Evolutionary conservation across 768 basidiomycete genomes (phyloP).

Genomic region (Boletus bicolor): DNA sequence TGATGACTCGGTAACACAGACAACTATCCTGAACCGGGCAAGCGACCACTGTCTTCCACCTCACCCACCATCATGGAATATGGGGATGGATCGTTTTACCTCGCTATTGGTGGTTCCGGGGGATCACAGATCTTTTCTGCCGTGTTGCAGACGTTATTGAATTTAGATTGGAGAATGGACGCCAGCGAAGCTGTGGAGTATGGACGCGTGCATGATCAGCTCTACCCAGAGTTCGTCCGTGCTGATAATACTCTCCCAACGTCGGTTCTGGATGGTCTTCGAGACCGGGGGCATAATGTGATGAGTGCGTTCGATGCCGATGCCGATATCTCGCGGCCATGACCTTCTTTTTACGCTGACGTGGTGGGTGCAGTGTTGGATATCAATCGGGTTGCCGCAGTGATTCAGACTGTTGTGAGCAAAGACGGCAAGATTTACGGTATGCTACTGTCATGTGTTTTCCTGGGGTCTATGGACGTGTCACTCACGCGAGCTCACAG

Average conservation of each 20-base stretch:
- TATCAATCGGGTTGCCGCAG: conserved; percentile 69
- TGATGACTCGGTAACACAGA: conserved; percentile 38
- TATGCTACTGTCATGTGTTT: conserved; percentile 31
- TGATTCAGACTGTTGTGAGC: conserved; percentile 63
- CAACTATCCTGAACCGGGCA: conserved; percentile 86
- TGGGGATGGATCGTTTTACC: conserved; percentile 65
- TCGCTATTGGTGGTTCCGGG: conserved; percentile 81
- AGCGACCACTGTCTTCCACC: conserved; percentile 88
- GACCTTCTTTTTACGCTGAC: background rate
- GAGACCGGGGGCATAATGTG: conserved; percentile 66
- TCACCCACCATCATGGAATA: conserved; percentile 78
- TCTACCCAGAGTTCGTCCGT: conserved; percentile 63
- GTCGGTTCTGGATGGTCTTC: conserved; percentile 54
- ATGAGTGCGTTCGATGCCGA: conserved; percentile 41
- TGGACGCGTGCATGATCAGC: conserved; percentile 82
- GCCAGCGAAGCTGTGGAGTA: conserved; percentile 78
- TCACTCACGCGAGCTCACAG: conserved; percentile 34
- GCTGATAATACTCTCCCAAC: conserved; percentile 60
- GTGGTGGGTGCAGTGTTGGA: conserved; percentile 46
- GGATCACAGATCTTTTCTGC: conserved; percentile 83
- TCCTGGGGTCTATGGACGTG: background rate
- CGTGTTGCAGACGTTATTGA: conserved; percentile 75
- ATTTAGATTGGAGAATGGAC: conserved; percentile 76
- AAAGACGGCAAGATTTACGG: conserved; percentile 59
- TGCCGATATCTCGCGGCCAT: background rate